Conservation (phyloP, 2,329 filamentous ascomycete species). For the Penicillium janthinellum region DNA sequence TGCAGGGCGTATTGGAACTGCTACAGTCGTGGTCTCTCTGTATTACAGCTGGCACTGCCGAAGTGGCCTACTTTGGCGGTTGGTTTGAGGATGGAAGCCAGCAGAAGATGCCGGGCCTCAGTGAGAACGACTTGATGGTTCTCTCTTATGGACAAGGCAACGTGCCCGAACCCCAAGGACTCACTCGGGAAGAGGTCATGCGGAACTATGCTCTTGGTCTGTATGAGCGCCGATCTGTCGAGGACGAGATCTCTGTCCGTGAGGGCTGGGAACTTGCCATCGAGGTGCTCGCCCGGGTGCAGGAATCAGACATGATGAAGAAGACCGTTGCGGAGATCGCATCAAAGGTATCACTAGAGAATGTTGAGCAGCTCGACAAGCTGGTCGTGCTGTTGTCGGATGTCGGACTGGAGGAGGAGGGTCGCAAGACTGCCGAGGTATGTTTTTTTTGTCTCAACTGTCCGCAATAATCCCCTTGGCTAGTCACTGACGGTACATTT, state of each 20-base stretch:
- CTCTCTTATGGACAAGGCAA: slow-evolving; percentile 69
- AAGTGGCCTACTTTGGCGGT: slow-evolving; percentile 78
- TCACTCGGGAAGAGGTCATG: slow-evolving; percentile 78
- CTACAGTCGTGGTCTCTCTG: slow-evolving; percentile 79
- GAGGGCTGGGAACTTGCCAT: slow-evolving; percentile 92
- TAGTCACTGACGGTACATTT: slow-evolving; percentile 22
- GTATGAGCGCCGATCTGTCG: slow-evolving; percentile 39
- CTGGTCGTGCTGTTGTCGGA: slow-evolving; percentile 76
- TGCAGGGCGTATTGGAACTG: slow-evolving; percentile 73
- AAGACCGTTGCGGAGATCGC: slow-evolving; percentile 74
- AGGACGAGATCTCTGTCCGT: slow-evolving; percentile 43
- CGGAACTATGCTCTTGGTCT: slow-evolving; percentile 73
- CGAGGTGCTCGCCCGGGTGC: slow-evolving; percentile 77
- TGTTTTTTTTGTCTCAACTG: slow-evolving; percentile 31
- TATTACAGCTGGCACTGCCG: slow-evolving; percentile 74
- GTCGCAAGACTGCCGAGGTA: slow-evolving; percentile 81
- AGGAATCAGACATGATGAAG: slow-evolving; percentile 70
- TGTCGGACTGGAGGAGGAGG: slow-evolving; percentile 76
- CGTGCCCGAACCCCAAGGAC: slow-evolving; percentile 44
- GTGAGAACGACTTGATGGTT: slow-evolving; percentile 82
- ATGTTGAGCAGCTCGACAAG: slow-evolving; percentile 74
- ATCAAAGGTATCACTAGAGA: slow-evolving; percentile 70
- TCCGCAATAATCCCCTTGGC: not conserved
- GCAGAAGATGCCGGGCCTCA: slow-evolving; percentile 64
- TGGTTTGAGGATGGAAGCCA: slow-evolving; percentile 71